phyloP scores from a whole-genome alignment of 108 stramenopile genomes.

The Cyclotella cryptica region DNA sequence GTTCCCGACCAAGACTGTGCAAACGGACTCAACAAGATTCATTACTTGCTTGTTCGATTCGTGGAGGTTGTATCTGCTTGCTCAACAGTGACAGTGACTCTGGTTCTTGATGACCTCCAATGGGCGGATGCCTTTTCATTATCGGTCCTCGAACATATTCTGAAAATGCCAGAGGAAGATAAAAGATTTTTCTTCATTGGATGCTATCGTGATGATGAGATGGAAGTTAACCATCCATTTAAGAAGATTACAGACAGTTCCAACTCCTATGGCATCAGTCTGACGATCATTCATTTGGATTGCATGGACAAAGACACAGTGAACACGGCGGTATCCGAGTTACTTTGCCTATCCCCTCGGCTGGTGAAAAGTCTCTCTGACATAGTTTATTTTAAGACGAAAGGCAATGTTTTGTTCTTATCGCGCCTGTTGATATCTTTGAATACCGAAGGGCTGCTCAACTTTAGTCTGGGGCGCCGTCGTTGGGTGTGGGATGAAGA shows the following conservation, averaged over 20 bases:
- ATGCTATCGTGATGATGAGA: slow-evolving; percentile 23
- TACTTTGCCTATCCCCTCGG: slow-evolving; percentile 30
- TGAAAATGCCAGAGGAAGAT: neutral
- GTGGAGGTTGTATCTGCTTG: slow-evolving; percentile 10
- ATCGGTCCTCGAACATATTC: slow-evolving; percentile 13
- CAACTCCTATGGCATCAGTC: neutral
- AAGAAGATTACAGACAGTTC: neutral
- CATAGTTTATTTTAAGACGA: slow-evolving; percentile 27
- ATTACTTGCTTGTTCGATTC: slow-evolving; percentile 18
- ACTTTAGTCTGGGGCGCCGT: neutral
- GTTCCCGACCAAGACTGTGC: neutral
- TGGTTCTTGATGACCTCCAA: slow-evolving; percentile 32
- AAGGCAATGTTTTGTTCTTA: slow-evolving; percentile 31
- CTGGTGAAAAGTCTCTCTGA: slow-evolving; percentile 14
- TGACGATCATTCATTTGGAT: neutral
- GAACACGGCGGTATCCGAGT: too few species aligned
- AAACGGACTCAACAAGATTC: slow-evolving; percentile 21
- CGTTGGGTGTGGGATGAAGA: too few species aligned
- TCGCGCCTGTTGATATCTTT: slow-evolving; percentile 11
- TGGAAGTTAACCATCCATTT: slow-evolving; percentile 11
- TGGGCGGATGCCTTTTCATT: slow-evolving; percentile 14
- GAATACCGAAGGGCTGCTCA: slow-evolving; percentile 6
- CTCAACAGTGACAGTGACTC: slow-evolving; percentile 8
- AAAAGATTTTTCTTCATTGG: too few species aligned
- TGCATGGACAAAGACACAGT: slow-evolving; percentile 15